Evolutionary conservation across 2,329 filamentous ascomycete genomes (phyloP).

Genomic region (Phialophora macrospora): DNA sequence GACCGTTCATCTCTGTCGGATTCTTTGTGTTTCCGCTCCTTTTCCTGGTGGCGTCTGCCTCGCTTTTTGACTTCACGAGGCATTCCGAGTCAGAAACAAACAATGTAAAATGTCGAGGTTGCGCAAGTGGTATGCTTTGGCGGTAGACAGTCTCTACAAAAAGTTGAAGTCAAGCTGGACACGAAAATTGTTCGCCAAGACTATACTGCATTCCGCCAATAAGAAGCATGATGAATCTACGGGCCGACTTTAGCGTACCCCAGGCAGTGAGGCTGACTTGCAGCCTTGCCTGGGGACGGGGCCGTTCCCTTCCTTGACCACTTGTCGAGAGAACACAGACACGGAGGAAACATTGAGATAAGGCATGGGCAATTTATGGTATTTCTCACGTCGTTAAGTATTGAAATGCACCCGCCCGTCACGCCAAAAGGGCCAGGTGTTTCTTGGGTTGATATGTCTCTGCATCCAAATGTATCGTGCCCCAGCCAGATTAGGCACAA

Average conservation of each 20-base stretch:
- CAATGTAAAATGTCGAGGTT: background rate
- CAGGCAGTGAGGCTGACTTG: background rate
- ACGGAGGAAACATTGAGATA: background rate
- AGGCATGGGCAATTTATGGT: background rate
- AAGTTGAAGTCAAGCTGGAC: background rate
- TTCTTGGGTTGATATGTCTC: background rate
- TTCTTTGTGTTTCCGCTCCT: slow-evolving; percentile 45
- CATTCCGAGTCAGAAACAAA: slow-evolving; percentile 42
- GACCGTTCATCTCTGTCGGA: slow-evolving; percentile 45
- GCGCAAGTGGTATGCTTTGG: background rate
- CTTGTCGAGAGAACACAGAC: background rate
- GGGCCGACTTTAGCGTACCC: background rate
- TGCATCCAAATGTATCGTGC: background rate
- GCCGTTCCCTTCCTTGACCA: background rate
- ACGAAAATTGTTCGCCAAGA: slow-evolving; percentile 11
- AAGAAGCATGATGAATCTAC: background rate
- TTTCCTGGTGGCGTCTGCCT: slow-evolving; percentile 50
- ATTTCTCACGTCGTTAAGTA: background rate
- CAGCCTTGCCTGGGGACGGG: slow-evolving; percentile 1
- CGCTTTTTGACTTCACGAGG: slow-evolving; percentile 55
- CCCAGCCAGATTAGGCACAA: background rate
- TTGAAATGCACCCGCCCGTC: background rate
- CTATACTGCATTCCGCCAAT: slow-evolving; percentile 7
- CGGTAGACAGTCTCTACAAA: background rate
- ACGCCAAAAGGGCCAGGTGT: background rate